These are phyloP conservation scores for Murraya paniculata DNA, from an alignment of 345 rosid genomes.

Conservation along the genomic window DNA sequence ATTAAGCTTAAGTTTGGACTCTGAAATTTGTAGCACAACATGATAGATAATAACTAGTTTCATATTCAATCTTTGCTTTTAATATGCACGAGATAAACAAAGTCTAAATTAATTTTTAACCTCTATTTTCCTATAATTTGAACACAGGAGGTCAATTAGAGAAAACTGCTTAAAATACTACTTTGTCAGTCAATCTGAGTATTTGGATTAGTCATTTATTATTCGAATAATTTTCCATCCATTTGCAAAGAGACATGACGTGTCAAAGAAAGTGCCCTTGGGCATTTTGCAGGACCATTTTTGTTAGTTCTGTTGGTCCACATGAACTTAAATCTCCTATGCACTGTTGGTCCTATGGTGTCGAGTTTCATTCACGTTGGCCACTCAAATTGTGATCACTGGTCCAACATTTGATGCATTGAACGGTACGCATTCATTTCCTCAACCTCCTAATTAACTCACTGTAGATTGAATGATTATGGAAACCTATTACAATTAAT, in stretches of 20 bases:
- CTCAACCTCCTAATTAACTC: neutral
- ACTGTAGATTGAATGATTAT: neutral
- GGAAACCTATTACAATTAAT: neutral
- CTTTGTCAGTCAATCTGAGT: neutral
- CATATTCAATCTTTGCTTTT: too few relatives aligned
- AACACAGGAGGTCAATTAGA: too few relatives aligned
- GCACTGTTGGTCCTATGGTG: neutral
- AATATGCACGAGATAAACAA: too few relatives aligned
- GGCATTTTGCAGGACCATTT: constrained; percentile 3
- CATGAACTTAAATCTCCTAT: neutral
- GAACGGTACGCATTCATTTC: constrained; percentile 5
- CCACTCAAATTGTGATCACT: neutral
- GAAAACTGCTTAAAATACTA: too few relatives aligned
- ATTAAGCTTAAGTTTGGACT: too few relatives aligned
- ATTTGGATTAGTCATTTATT: neutral
- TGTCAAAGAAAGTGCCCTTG: constrained; percentile 7
- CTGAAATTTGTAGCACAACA: too few relatives aligned
- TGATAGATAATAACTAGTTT: too few relatives aligned
- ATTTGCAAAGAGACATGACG: neutral
- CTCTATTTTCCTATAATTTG: too few relatives aligned
- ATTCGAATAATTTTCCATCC: neutral
- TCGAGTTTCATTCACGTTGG: neutral
- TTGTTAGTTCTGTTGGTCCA: neutral
- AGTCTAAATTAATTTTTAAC: too few relatives aligned
- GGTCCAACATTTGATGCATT: neutral